phyloP scores from a whole-genome alignment of 345 rosid genomes.

The Nephelium lappaceum region DNA sequence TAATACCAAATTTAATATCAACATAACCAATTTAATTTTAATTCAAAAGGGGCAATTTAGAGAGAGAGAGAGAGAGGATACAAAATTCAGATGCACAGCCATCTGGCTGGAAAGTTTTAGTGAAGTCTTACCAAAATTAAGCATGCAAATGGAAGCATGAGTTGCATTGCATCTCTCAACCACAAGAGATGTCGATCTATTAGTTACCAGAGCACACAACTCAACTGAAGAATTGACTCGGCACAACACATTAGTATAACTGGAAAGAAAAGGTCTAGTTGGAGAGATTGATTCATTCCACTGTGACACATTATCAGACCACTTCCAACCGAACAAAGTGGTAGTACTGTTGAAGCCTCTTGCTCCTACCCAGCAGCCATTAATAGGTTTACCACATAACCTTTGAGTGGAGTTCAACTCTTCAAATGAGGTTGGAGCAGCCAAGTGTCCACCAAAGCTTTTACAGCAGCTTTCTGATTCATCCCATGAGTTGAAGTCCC shows the following conservation, averaged over 20 bases:
- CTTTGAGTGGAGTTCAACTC: constrained; percentile 51
- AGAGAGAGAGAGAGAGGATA: neutral
- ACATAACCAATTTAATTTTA: neutral
- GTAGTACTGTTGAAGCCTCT: constrained; percentile 40
- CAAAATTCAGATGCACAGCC: neutral
- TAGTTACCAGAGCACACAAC: constrained; percentile 61
- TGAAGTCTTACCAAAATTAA: constrained; percentile 57
- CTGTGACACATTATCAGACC: constrained; percentile 70
- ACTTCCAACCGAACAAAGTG: constrained; percentile 53
- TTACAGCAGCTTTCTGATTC: constrained; percentile 62
- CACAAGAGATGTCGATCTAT: constrained; percentile 42
- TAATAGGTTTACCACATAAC: constrained; percentile 47
- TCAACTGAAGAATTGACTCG: constrained; percentile 29
- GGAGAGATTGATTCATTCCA: constrained; percentile 59
- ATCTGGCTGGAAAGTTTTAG: neutral
- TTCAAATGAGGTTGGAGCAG: constrained; percentile 51
- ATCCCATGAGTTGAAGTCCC: constrained; percentile 55
- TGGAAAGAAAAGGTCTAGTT: constrained; percentile 27
- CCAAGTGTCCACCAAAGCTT: constrained; percentile 66
- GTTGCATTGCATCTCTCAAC: constrained; percentile 62
- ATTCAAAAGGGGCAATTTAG: neutral
- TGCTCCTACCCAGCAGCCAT: constrained; percentile 89
- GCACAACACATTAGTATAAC: constrained; percentile 51
- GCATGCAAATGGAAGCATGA: constrained; percentile 62
- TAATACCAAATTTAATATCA: neutral